Percentiles rank a stretch among this genome's conserved stretches.
These are phyloP conservation scores for Cyclotella atomus DNA, from an alignment of 108 stramenopile genomes.

Conservation along the genomic window DNA sequence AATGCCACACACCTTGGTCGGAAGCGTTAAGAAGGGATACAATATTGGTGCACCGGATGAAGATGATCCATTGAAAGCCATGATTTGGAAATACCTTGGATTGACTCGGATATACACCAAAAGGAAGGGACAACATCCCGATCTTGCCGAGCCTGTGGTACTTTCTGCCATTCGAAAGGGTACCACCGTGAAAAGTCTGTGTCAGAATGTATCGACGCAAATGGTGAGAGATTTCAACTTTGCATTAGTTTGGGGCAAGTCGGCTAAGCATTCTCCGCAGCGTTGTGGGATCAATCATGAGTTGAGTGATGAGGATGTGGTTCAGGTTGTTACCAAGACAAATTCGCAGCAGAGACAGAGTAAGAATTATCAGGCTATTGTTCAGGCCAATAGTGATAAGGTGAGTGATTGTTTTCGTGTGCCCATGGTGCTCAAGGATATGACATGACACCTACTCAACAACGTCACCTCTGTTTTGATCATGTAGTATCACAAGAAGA, in stretches of 20 bases:
- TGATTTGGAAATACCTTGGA: slow-evolving; percentile 97
- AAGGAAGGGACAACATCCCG: slow-evolving; percentile 92
- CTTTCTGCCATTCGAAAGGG: slow-evolving; percentile 91
- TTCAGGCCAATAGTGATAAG: slow-evolving; percentile 83
- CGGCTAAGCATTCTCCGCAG: slow-evolving; percentile 96
- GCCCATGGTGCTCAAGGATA: neutral
- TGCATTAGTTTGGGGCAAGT: slow-evolving; percentile 98
- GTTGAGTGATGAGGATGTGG: slow-evolving; percentile 97
- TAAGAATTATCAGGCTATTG: slow-evolving; percentile 82
- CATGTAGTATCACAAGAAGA: slow-evolving; percentile 76
- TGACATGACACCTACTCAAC: neutral
- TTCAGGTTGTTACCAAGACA: slow-evolving; percentile 97
- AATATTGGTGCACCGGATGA: slow-evolving; percentile 83
- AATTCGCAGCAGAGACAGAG: slow-evolving; percentile 93
- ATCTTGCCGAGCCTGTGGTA: slow-evolving; percentile 97
- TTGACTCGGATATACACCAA: slow-evolving; percentile 98
- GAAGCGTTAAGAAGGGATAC: slow-evolving; percentile 84
- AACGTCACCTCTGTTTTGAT: neutral
- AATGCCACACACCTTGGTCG: slow-evolving; percentile 94
- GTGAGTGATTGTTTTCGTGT: slow-evolving; percentile 11
- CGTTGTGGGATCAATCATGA: slow-evolving; percentile 93
- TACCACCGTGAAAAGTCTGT: slow-evolving; percentile 76
- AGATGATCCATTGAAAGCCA: slow-evolving; percentile 76
- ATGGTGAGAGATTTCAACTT: slow-evolving; percentile 95
- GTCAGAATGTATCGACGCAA: slow-evolving; percentile 82